Conservation (phyloP, 2,329 filamentous ascomycete species). For the Talaromyces sp. region DNA sequence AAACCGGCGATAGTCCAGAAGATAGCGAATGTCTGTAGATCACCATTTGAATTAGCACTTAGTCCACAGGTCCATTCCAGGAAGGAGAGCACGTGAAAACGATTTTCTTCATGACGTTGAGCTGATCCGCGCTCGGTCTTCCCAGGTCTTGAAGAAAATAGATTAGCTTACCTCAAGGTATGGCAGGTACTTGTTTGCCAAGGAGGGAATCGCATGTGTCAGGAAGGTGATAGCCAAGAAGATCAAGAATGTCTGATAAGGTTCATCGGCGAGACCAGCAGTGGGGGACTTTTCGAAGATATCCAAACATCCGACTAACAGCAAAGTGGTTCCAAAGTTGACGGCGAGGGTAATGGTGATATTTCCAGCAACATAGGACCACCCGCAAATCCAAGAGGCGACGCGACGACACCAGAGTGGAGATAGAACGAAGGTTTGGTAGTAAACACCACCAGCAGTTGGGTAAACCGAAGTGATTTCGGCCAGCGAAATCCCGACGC, state of each 20-base stretch:
- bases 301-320: constrained; percentile 57
- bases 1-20: constrained; percentile 68
- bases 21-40: constrained; percentile 69
- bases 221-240: constrained; percentile 70
- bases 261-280: constrained; percentile 41
- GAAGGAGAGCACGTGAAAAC: not conserved
- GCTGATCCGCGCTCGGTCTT: not conserved
- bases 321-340: constrained; percentile 66
- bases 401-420: constrained; percentile 66
- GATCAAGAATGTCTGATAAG: constrained; percentile 67
- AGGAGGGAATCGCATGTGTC: constrained; percentile 51
- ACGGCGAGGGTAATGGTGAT: constrained; percentile 74
- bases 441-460: constrained; percentile 69
- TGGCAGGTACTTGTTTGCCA: constrained; percentile 56
- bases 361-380: constrained; percentile 75
- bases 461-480: constrained; percentile 69
- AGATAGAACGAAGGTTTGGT: constrained; percentile 67
- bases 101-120: not conserved
- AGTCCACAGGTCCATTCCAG: constrained; percentile 34
- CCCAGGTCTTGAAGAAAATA: not conserved
- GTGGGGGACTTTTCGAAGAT: constrained; percentile 53
- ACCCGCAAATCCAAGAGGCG: constrained; percentile 68
- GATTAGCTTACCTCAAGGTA: constrained; percentile 64
- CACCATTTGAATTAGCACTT: not conserved
- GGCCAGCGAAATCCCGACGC: constrained; percentile 65